Base-by-base conservation (phyloP, 768 basidiomycete genomes). In the Tricholoma terreum region DNA sequence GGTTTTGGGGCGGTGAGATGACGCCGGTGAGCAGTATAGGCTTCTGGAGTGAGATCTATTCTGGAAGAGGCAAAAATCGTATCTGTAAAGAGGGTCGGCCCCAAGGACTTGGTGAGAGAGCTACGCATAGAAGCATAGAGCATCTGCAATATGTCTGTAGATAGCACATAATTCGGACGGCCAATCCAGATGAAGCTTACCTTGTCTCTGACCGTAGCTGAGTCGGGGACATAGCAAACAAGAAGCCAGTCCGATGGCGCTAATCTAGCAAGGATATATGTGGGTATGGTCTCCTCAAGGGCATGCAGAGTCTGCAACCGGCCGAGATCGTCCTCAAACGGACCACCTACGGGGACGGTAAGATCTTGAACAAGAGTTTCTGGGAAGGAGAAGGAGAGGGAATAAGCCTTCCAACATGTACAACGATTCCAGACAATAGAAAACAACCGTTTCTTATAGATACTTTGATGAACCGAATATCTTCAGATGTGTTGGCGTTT, bases 141-240 rank as follows among this genome's bases (percentile, higher is more conserved):
- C 92, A 94, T 95, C 91, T 94, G 56, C 14, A 2, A 27, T 27
- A 35, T 36, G 9, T 19, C 38, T 50, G 42, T 21, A 62, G 42
- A 53, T 52, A 42, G 31, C n/a, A 33, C 42, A 33, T 15, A 31
- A 60, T 50, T 42, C 48, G 38, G 40, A 31, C 14, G 35, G 8
- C 22, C 2, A 34, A 21, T 19, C 50, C 1, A 27, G 49, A 55
- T 21, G 36, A 33, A 45, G 58, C 69, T 59, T 62, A 86, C 91
- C 84, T 94, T 95, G 71, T 90, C 84, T 66, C 90, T 80, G 58
- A 94, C 82, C 72, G 81, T 86, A 24, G 93, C 89, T 17, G 78
- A 67, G 59, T 95, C 93, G 1, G 93, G 93, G 6, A 94, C 90
- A 67, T 92, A 95, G 65, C 76, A 86, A 57, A 93, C 80, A 6